A percentile compares a stretch with the other conserved stretches of the same genome.
Conservation (phyloP, 306 rosid genomes). For the Acacia melanoxylon region DNA sequence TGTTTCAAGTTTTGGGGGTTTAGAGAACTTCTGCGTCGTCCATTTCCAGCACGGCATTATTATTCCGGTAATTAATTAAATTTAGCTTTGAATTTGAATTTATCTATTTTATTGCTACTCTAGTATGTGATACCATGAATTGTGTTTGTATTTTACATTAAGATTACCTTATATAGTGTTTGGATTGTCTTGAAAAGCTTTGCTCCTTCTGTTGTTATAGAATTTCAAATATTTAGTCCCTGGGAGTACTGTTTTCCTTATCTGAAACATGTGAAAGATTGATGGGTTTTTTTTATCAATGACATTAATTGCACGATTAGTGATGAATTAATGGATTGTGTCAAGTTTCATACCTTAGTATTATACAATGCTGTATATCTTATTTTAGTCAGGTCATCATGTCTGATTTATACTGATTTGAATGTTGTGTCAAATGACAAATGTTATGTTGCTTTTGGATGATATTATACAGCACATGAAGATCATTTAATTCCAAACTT, state of each 20-base stretch:
- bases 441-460: not conserved
- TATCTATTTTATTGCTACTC: not conserved
- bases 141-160: too few species aligned
- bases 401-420: not conserved
- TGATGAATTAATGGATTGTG: not conserved
- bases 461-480: not conserved
- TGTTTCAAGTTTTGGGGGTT: conserved; percentile 13
- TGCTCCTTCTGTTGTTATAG: not conserved
- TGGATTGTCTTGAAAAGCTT: not conserved
- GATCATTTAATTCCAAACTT: not conserved
- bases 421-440: not conserved
- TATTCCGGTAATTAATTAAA: conserved; percentile 30
- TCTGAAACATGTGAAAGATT: not conserved
- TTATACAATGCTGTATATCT: not conserved
- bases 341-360: not conserved
- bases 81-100: not conserved
- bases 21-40: conserved; percentile 2
- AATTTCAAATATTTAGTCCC: not conserved
- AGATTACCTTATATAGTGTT: not conserved
- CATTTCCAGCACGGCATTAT: conserved; percentile 18
- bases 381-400: not conserved
- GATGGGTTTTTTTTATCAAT: not conserved
- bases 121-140: conserved; percentile 16
- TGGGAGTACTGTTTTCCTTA: not conserved
- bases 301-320: not conserved